Evolutionary conservation across 208 protist genomes (phyloP).

Genomic region (Leishmania guyanensis): DNA sequence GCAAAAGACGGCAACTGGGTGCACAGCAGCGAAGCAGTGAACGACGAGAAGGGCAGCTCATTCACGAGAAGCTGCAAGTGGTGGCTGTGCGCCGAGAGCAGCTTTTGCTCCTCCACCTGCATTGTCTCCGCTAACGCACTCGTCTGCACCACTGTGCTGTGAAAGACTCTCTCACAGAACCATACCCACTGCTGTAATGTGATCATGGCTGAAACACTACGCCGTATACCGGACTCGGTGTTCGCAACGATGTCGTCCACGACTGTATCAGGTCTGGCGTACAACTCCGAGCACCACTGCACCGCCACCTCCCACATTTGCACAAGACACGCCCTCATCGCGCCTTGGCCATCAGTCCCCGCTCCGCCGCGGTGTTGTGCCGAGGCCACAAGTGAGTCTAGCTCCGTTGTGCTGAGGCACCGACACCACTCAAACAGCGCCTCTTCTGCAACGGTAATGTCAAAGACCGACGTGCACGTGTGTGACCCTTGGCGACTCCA

Average conservation of each 20-base stretch:
- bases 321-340: slow-evolving; percentile 6
- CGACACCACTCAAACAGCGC: slow-evolving; percentile 21
- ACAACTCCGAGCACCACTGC: slow-evolving; percentile 28
- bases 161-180: slow-evolving; percentile 19
- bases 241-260: too few relatives aligned
- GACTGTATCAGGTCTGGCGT: not conserved
- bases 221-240: not conserved
- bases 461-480: slow-evolving; percentile 6
- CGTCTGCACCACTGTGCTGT: slow-evolving; percentile 3
- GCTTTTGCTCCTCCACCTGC: not conserved
- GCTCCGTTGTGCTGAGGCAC: not conserved
- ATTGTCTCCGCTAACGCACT: not conserved
- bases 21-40: slow-evolving; percentile 26
- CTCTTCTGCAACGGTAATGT: slow-evolving; percentile 12
- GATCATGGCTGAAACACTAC: not conserved
- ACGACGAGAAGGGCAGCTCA: slow-evolving; percentile 23
- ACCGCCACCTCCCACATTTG: slow-evolving; percentile 30
- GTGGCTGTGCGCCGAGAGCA: slow-evolving; percentile 12
- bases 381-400: slow-evolving; percentile 5
- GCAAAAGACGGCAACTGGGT: slow-evolving; percentile 2
- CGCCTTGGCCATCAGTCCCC: not conserved
- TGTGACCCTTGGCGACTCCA: slow-evolving; percentile 2
- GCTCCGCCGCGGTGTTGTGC: slow-evolving; percentile 3
- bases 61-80: slow-evolving; percentile 24
- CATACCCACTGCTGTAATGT: slow-evolving; percentile 18